Evolutionary conservation across 495 filamentous ascomycete genomes (phyloP), one percentile per base, ranked within the genome.

Genomic region (Penicillium canariense): DNA sequence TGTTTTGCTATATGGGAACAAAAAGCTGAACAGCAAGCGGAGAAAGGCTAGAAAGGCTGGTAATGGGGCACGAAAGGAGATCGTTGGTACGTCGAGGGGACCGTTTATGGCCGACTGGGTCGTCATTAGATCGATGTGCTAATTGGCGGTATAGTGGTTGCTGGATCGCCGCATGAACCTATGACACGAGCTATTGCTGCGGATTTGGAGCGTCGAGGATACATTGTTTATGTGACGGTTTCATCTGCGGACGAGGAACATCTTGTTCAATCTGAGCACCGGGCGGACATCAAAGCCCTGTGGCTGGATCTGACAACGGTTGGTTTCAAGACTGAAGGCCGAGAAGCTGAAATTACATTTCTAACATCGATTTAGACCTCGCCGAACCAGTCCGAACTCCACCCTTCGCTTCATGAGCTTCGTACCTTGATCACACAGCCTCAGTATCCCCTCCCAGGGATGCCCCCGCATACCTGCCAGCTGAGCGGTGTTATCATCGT

Each of bases 141-240:
- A 52, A 68, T 36, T 14, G 10, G 18, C 38, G 32, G 34, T 23
- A 52, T 56, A 78, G 87, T 96, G 14, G 74, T 98, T 54, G 89
- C 90, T 28, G 92, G 94, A 34, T 87, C 87, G 1, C 84, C 89
- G 5, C 82, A 86, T 54, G 84, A 94, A 53, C 89, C 91, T 17
- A 77, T 96, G 61, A 90, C 88, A 1, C 81, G 84, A 55, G 87
- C 89, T 14, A 81, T 98, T 52, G 83, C 89, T 1, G 65, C 89
- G 25, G 95, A 97, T 61, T 66, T 98, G 51, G 94, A 97, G 68
- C 81, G 91, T 46, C 83, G 91, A 46, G 95, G 95, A 12, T 97
- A 96, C 65, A 89, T 97, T 42, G 91, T 97, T 20, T 97, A 89
- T 63, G 76, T 98, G 45, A 87, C 94, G 0, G 91, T 89, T 55